Conservation (phyloP, 495 filamentous ascomycete species). For the Hypoxylon fragiforme region DNA sequence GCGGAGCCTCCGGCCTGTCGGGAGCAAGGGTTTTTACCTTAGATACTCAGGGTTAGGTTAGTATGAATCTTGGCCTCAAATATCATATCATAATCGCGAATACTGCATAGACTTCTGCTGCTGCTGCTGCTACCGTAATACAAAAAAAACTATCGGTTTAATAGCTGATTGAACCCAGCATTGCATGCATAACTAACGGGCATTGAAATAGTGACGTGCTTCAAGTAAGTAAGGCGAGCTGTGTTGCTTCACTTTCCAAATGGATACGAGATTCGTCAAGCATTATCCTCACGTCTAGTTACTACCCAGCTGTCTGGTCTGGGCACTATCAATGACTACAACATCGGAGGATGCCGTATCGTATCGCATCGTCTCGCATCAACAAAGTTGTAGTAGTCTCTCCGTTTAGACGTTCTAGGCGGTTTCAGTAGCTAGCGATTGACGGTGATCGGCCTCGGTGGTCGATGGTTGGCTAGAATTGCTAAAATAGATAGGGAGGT, state of each 20-base stretch:
- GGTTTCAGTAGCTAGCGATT: constrained; percentile 16
- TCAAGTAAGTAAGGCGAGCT: constrained; percentile 24
- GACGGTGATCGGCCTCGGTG: constrained; percentile 10
- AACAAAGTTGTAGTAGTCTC: too few species aligned
- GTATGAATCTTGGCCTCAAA: too few species aligned
- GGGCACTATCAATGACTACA: constrained; percentile 14
- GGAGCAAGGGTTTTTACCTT: constrained; percentile 31
- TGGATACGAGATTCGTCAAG: constrained; percentile 17
- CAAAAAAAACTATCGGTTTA: too few species aligned
- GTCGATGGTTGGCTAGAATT: constrained; percentile 19
- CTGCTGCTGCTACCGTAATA: too few species aligned
- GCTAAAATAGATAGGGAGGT: too few species aligned
- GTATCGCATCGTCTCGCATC: too few species aligned
- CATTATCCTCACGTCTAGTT: constrained; percentile 19
- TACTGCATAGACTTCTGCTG: constrained; percentile 8
- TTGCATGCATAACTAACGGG: too few species aligned
- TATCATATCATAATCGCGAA: constrained; percentile 17
- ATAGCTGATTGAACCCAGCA: too few species aligned
- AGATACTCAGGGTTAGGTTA: too few species aligned
- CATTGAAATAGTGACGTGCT: constrained; percentile 5
- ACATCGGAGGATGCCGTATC: constrained; percentile 11
- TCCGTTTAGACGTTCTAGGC: constrained; percentile 30
- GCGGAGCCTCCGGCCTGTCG: constrained; percentile 31
- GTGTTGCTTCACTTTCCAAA: constrained; percentile 7
- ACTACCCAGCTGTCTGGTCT: too few species aligned